These are phyloP conservation scores for Thalassiosira hispida DNA, from an alignment of 352 stramenopile genomes.

Conservation along the genomic window DNA sequence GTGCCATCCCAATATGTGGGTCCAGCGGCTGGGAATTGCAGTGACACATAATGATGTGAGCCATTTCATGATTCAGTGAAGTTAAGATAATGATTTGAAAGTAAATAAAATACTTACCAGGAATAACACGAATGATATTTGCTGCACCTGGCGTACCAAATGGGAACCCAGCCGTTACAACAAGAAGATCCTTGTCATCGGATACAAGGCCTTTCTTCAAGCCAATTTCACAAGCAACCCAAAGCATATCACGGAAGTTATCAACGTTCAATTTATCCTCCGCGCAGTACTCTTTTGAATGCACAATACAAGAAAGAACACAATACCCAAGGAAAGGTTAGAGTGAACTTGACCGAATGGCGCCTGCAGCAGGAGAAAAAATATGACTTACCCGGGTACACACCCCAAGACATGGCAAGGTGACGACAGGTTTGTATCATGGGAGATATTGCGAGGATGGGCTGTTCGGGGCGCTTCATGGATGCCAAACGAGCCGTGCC, in stretches of 20 bases:
- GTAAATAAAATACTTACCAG: constrained; percentile 18
- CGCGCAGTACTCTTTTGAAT: background rate
- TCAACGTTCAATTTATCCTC: constrained; percentile 49
- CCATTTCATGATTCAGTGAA: too few species aligned
- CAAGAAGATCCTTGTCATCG: constrained; percentile 83
- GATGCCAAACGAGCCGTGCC: constrained; percentile 80
- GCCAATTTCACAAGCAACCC: constrained; percentile 71
- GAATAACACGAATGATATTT: constrained; percentile 82
- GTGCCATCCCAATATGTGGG: too few species aligned
- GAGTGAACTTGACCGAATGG: too few species aligned
- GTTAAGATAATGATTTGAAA: too few species aligned
- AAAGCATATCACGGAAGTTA: constrained; percentile 68
- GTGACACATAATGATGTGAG: too few species aligned
- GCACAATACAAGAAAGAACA: background rate
- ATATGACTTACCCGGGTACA: too few species aligned
- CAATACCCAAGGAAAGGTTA: too few species aligned
- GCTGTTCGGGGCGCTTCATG: constrained; percentile 71
- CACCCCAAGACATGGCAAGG: constrained; percentile 85
- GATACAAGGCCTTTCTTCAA: constrained; percentile 83
- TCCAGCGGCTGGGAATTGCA: too few species aligned
- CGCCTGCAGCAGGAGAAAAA: too few species aligned
- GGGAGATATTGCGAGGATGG: constrained; percentile 85
- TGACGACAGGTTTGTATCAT: constrained; percentile 82
- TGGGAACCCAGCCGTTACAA: constrained; percentile 87
- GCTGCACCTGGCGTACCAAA: constrained; percentile 85